Percentiles rank a stretch among this genome's conserved stretches.
These are phyloP conservation scores for Setaria italica DNA, from an alignment of 202 grass and related monocot genomes.

Conservation along the genomic window DNA sequence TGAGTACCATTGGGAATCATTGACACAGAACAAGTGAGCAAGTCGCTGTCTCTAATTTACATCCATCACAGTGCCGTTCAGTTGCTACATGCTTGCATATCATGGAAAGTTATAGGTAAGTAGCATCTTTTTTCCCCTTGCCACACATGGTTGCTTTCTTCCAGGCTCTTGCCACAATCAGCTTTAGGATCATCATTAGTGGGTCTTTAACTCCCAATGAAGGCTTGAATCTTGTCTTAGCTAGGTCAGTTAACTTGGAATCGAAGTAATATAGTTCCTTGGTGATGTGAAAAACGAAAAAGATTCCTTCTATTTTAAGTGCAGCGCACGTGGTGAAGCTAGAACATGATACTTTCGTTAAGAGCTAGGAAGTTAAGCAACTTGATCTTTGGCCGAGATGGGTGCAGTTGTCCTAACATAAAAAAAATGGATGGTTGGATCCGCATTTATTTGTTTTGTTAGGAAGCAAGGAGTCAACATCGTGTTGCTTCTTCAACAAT, in stretches of 20 bases:
- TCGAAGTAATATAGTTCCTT: slow-evolving; percentile 11
- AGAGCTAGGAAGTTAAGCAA: slow-evolving; percentile 27
- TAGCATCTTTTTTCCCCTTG: not conserved
- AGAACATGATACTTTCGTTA: slow-evolving; percentile 9
- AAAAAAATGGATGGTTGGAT: slow-evolving; percentile 30
- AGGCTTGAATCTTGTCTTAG: slow-evolving; percentile 38
- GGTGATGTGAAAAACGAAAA: slow-evolving; percentile 2
- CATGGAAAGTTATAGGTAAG: slow-evolving; percentile 38
- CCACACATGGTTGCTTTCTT: slow-evolving; percentile 38
- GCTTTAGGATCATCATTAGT: slow-evolving; percentile 26
- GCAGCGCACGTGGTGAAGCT: slow-evolving; percentile 19
- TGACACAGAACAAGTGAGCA: slow-evolving; percentile 10
- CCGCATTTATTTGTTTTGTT: slow-evolving; percentile 1
- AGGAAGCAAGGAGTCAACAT: not conserved
- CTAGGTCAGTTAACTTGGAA: not conserved
- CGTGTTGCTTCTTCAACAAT: slow-evolving; percentile 27
- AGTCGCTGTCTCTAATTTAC: slow-evolving; percentile 36
- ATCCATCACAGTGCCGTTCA: slow-evolving; percentile 37
- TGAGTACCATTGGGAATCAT: slow-evolving; percentile 5
- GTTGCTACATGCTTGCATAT: slow-evolving; percentile 34
- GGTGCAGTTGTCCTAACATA: slow-evolving; percentile 35
- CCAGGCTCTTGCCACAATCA: slow-evolving; percentile 31
- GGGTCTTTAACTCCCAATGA: slow-evolving; percentile 13
- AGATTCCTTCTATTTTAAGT: not conserved
- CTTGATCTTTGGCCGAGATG: slow-evolving; percentile 27